These are phyloP conservation scores for Talaromyces sp. DNA, from an alignment of 2,329 filamentous ascomycete species.

Conservation along the genomic window DNA sequence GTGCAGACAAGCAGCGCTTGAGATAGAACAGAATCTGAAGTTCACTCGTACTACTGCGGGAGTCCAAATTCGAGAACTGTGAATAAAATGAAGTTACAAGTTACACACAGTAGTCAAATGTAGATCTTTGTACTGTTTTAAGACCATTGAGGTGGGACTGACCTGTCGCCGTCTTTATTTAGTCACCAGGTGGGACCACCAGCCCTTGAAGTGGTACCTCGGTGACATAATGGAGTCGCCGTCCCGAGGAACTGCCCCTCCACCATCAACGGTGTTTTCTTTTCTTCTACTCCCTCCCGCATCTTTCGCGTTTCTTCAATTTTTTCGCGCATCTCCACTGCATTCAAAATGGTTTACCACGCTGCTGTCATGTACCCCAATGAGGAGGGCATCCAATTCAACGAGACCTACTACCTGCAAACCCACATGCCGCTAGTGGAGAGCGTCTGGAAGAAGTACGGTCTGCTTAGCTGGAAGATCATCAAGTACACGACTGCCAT, in stretches of 20 bases:
- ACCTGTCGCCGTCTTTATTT: no score
- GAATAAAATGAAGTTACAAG: no score
- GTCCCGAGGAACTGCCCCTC: neutral
- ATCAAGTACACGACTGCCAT: conserved; percentile 20
- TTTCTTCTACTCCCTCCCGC: neutral
- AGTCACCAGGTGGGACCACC: no score
- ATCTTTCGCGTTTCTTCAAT: neutral
- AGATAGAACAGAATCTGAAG: no score
- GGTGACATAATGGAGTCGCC: neutral
- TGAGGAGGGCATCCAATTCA: conserved; percentile 20
- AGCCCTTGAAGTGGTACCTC: neutral
- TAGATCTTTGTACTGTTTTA: no score
- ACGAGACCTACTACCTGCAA: conserved; percentile 27
- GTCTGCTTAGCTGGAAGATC: conserved; percentile 20
- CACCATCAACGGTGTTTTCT: neutral
- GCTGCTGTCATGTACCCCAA: conserved; percentile 26
- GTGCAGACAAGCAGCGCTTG: no score
- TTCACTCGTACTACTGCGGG: no score
- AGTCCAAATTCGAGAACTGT: no score
- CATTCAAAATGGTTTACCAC: conserved; percentile 19
- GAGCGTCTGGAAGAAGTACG: conserved; percentile 17
- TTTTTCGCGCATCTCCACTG: neutral
- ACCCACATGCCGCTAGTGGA: conserved; percentile 28
- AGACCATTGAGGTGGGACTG: no score
- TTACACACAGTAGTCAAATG: no score